Percentiles rank a stretch among this genome's conserved stretches.
Evolutionary conservation across 495 filamentous ascomycete genomes (phyloP).

Genomic region (Penicillium argentinense): DNA sequence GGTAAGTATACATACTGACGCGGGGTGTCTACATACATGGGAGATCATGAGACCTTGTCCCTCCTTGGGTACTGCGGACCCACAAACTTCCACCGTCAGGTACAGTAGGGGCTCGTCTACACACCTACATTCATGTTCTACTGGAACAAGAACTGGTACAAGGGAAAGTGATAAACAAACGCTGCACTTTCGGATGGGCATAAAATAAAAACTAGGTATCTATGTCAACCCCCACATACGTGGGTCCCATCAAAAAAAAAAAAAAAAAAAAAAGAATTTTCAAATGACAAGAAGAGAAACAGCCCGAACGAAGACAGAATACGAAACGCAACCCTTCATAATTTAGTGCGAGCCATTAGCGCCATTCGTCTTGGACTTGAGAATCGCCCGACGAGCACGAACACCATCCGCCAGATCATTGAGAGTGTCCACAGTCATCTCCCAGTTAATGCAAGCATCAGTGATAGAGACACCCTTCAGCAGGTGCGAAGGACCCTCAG

Average conservation of each 20-base stretch:
- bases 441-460: slow-evolving; percentile 97
- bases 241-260: neutral
- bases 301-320: neutral
- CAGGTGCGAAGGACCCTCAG: slow-evolving; percentile 73
- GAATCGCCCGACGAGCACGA: slow-evolving; percentile 60
- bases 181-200: slow-evolving; percentile 10
- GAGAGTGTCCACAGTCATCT: slow-evolving; percentile 79
- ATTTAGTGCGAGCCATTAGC: slow-evolving; percentile 34
- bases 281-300: neutral
- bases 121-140: too few species aligned
- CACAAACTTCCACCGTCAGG: too few species aligned
- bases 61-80: too few species aligned
- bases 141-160: too few species aligned
- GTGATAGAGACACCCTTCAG: slow-evolving; percentile 96
- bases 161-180: slow-evolving; percentile 1
- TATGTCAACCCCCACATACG: slow-evolving; percentile 9
- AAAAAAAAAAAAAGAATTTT: slow-evolving; percentile 4
- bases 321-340: neutral
- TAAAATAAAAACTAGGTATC: slow-evolving; percentile 22
- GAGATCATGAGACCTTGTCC: too few species aligned
- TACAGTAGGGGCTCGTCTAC: too few species aligned
- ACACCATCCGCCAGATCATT: slow-evolving; percentile 86
- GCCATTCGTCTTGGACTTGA: slow-evolving; percentile 29
- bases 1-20: slow-evolving; percentile 6
- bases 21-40: neutral